Base-by-base conservation (phyloP, 2,329 filamentous ascomycete genomes). In the Fusarium palustre region DNA sequence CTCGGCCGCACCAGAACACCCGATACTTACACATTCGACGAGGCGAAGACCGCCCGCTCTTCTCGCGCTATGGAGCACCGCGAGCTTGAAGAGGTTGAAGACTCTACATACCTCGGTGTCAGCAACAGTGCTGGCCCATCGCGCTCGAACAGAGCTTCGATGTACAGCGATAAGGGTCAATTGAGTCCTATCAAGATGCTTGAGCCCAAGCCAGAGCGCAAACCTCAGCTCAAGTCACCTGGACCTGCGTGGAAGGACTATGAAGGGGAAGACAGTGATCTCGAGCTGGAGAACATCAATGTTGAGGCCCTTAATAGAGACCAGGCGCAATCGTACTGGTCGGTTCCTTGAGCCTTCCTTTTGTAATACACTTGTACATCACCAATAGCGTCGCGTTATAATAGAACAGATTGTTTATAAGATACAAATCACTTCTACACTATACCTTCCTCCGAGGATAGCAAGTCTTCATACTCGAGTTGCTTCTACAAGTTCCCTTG, bases 281-380 rank as follows among this genome's bases (percentile, higher is more conserved):
- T 48, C 0, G 63, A 67, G 31, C 41, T 63, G 13, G 63, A 67
- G n/a, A 67, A 57, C 15, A 50, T 66, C 22, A 66, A 67, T 2
- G 62, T 67, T 15, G 56, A 63, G 30, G 63, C 63, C 16, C 41
- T 63, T 7, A 58, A 48, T 5, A 67, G 61, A 34, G 64, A 67
- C 7, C 63, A 67, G 46, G 64, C 64, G 1, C 46, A 67, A n/a
- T 57, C 57, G 10, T 67, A 67, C 30, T 67, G 64, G 64, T 67
- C 64, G 7, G 36, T 30, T 30, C 63, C 64, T 4, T 67, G 47
- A 33, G 28, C 3, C 16, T 39, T 46, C 28, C 8, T 9, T 39
- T 46, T 64, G 15, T 60, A 2, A 15, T 24, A 30, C 9, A 6
- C 11, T 22, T 54, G 47, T 60, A 60, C 7, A 11, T 34, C 8